Evolutionary conservation across 139 green algal species (phyloP).

Genomic region (Chlamydomonas schloesseri): DNA sequence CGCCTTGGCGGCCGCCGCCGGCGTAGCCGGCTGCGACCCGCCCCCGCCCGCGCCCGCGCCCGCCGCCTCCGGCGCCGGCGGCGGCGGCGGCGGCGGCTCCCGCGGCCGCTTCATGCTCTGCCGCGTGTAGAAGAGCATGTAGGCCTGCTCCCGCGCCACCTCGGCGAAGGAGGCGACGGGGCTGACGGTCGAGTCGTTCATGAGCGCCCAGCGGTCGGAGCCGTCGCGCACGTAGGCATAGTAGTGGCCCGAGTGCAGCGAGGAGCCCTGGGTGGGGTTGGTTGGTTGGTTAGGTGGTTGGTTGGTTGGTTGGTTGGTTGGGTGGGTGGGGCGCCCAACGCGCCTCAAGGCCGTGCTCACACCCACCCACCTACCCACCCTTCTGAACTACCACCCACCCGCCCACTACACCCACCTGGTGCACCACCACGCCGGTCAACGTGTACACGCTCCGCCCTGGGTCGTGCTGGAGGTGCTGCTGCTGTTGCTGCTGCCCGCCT

Average conservation of each 20-base stretch:
- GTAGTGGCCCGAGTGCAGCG: constrained; percentile 88
- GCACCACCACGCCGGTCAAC: constrained; percentile 89
- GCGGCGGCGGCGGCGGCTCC: neutral
- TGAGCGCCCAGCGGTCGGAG: constrained; percentile 81
- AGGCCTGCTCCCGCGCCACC: constrained; percentile 86
- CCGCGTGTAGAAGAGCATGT: constrained; percentile 95
- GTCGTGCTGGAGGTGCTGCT: constrained; percentile 1
- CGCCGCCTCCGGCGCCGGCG: neutral
- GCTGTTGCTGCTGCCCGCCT: neutral
- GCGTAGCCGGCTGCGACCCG: neutral
- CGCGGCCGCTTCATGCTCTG: constrained; percentile 58
- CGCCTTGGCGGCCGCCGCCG: neutral
- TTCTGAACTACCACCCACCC: neutral
- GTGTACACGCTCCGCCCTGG: constrained; percentile 63
- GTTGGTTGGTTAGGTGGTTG: too few species aligned
- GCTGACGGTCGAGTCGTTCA: constrained; percentile 76
- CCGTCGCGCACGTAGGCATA: constrained; percentile 77
- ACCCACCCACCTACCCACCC: constrained; percentile 55
- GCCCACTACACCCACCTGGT: constrained; percentile 46
- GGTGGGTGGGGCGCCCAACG: too few species aligned
- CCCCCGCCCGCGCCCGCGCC: neutral
- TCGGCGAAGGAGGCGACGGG: too few species aligned
- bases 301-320: too few species aligned
- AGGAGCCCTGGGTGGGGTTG: constrained; percentile 60
- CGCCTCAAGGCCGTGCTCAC: too few species aligned